A percentile compares a stretch with the other conserved stretches of the same genome.
These are phyloP conservation scores for Panellus pusillus DNA, from an alignment of 768 basidiomycete species.

Conservation along the genomic window DNA sequence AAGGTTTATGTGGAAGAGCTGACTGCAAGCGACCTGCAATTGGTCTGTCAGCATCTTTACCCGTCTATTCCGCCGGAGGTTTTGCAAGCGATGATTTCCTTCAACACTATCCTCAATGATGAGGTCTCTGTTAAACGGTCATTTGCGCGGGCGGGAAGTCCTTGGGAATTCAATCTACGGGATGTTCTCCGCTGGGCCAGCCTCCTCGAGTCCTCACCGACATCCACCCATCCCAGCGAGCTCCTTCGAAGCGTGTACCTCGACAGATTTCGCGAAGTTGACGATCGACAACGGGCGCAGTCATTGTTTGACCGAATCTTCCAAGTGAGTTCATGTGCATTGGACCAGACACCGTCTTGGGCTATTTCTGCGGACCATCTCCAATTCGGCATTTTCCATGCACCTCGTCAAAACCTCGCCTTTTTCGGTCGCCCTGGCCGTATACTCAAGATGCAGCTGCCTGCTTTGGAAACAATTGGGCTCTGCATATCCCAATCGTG, in stretches of 20 bases:
- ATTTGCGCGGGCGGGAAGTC: conserved; percentile 80
- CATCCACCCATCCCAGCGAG: conserved; percentile 51
- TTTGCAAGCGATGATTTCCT: conserved; percentile 76
- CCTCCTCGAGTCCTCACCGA: conserved; percentile 39
- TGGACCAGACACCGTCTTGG: conserved; percentile 33
- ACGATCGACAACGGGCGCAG: conserved; percentile 59
- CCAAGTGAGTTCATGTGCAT: conserved; percentile 25
- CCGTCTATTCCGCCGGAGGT: conserved; percentile 53
- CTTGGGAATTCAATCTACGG: conserved; percentile 98
- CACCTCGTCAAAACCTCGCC: conserved; percentile 36
- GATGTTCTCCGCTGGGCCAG: conserved; percentile 90
- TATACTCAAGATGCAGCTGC: conserved; percentile 61
- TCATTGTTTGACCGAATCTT: conserved; percentile 58
- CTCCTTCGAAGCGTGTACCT: conserved; percentile 76
- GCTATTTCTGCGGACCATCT: conserved; percentile 49
- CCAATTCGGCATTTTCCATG: conserved; percentile 66
- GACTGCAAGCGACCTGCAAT: conserved; percentile 68
- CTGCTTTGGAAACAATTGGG: conserved; percentile 72
- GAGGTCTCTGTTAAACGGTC: conserved; percentile 60
- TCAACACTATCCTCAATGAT: conserved; percentile 70
- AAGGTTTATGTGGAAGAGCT: conserved; percentile 93
- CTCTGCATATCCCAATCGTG: conserved; percentile 74
- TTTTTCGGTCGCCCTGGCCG: conserved; percentile 43
- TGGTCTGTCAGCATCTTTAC: conserved; percentile 76
- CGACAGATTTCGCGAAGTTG: conserved; percentile 76